Evolutionary conservation across 164 flowering plant genomes (phyloP), one percentile per base, ranked within the genome.

Genomic region (Tetracentron sinense): DNA sequence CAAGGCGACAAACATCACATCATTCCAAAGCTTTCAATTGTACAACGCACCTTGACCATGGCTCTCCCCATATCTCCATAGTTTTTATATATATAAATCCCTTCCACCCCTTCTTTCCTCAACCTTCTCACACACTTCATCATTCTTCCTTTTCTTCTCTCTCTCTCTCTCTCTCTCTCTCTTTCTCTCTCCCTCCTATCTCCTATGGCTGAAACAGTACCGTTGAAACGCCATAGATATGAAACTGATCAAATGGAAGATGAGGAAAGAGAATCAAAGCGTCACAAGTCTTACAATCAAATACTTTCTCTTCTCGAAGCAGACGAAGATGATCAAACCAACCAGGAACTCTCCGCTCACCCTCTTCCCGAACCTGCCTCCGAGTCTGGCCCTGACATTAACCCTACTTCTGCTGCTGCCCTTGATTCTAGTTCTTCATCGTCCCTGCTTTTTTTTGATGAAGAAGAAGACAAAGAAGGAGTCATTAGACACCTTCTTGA

Each of bases 401-500:
- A 21, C 11, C 5, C 26, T 12, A 38, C 38, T 2, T n/a, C n/a
- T n/a, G n/a, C n/a, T n/a, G n/a, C n/a, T n/a, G 1, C 25, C 12
- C 10, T 6, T 35, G 19, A 21, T 0, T 17, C 19, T 10, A 33
- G 17, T 17, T 33, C n/a, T n/a, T n/a, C 50, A 26, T 55, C 68
- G 0, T 66, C 74, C 7, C 6, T 50, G 23, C 3, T 17, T 0
- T 0, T 15, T 26, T 1, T 50, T 0, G 54, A 60, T 14, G 71
- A 69, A 19, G 81, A 71, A 7, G 80, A 64, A 1, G 83, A 74
- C 15, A 64, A 27, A 47, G 78, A 73, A 51, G 56, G 71, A 26
- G 83, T 88, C 1, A 84, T 88, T 10, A 82, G 85, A 56, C 88
- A 78, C 61, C 80, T 88, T 35, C 82, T 84, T 1, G 92, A 88